These are phyloP conservation scores for Dicorynia guianensis DNA, from an alignment of 306 rosid species.

Conservation along the genomic window DNA sequence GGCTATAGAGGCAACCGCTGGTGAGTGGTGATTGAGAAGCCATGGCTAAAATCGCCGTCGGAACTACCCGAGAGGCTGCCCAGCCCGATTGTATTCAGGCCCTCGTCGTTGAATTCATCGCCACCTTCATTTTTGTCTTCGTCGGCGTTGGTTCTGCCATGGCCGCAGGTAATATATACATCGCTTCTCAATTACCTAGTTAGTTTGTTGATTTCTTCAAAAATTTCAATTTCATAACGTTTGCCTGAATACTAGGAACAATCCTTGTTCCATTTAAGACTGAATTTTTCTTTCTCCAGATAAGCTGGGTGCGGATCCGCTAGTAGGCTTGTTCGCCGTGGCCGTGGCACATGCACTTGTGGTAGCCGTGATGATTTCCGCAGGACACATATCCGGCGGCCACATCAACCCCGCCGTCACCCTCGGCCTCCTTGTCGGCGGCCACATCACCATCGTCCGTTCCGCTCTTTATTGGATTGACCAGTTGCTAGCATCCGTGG, in stretches of 20 bases:
- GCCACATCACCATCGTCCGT: conserved; percentile 76
- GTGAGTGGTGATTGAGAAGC: neutral
- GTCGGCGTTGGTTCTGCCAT: conserved; percentile 86
- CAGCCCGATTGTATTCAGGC: conserved; percentile 78
- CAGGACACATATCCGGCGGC: conserved; percentile 93
- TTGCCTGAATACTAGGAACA: too few relatives aligned
- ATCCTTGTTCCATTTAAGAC: too few relatives aligned
- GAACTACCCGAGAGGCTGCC: conserved; percentile 62
- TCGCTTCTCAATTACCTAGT: too few relatives aligned
- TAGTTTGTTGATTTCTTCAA: too few relatives aligned
- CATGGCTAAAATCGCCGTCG: conserved; percentile 79
- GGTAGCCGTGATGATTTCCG: conserved; percentile 85
- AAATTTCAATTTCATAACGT: too few relatives aligned
- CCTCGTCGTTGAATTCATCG: conserved; percentile 76
- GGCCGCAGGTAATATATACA: conserved; percentile 53
- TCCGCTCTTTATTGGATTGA: conserved; percentile 84
- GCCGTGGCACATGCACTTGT: conserved; percentile 84
- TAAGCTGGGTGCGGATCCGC: conserved; percentile 58
- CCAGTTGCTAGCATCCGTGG: conserved; percentile 70
- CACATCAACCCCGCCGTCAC: conserved; percentile 95
- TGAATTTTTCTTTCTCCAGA: conserved; percentile 39
- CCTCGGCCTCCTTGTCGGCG: conserved; percentile 73
- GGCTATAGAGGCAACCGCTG: too few relatives aligned
- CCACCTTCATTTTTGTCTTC: conserved; percentile 88
- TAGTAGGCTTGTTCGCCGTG: conserved; percentile 68